Evolutionary conservation across 176 grass and related monocot species (phyloP).

Genomic region (Eleusine coracana): DNA sequence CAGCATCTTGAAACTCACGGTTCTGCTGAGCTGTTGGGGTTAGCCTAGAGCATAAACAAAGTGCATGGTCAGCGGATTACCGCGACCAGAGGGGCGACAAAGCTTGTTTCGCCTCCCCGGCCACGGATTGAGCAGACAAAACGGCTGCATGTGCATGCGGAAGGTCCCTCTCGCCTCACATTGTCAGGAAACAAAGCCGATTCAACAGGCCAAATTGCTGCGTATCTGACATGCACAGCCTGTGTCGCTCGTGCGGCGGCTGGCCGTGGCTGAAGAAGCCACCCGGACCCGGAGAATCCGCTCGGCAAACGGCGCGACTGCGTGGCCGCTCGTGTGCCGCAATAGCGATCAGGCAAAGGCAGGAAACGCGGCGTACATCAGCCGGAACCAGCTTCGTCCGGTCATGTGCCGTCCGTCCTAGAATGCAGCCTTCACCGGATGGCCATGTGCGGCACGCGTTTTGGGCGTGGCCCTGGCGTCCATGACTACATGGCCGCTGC

Average conservation of each 20-base stretch:
- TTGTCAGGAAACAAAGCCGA: neutral
- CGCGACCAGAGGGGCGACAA: conserved; percentile 26
- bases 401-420: conserved; percentile 7
- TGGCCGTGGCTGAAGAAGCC: neutral
- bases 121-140: conserved; percentile 44
- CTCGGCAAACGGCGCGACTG: neutral
- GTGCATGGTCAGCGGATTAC: conserved; percentile 30
- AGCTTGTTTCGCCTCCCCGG: neutral
- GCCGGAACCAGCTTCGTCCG: conserved; percentile 1
- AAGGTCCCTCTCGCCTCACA: conserved; percentile 3
- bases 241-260: conserved; percentile 6
- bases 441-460: neutral
- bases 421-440: conserved; percentile 24
- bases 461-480: neutral
- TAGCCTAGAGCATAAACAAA: conserved; percentile 38
- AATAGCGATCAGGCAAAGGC: neutral
- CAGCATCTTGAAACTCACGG: conserved; percentile 22
- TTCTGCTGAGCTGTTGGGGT: conserved; percentile 48
- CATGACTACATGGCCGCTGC: neutral
- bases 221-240: conserved; percentile 3
- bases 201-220: neutral
- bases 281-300: neutral
- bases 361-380: neutral
- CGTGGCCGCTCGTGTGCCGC: conserved; percentile 1
- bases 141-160: neutral